Conservation (phyloP, 345 rosid genomes). For the Murraya koenigii region DNA sequence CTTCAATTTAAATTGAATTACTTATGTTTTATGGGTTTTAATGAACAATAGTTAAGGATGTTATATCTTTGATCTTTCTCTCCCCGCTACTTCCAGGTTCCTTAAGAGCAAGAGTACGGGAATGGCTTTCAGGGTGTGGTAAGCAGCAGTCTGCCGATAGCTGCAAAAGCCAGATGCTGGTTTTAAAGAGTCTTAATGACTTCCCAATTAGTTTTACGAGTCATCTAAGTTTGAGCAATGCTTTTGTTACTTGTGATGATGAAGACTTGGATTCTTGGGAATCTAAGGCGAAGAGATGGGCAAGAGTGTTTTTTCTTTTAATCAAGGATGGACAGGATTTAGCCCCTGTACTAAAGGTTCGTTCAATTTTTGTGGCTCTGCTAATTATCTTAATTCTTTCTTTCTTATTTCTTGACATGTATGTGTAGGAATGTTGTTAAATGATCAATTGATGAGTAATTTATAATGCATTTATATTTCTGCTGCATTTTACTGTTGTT, state of each 20-base stretch:
- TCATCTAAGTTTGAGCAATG: slow-evolving; percentile 27
- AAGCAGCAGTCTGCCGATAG: slow-evolving; percentile 21
- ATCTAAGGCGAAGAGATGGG: slow-evolving; percentile 78
- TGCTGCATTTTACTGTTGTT: not conserved
- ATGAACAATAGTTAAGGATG: not conserved
- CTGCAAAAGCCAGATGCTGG: slow-evolving; percentile 27
- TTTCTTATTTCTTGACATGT: slow-evolving; percentile 1
- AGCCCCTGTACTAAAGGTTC: slow-evolving; percentile 50
- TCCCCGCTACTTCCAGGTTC: slow-evolving; percentile 34
- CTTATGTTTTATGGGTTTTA: not conserved
- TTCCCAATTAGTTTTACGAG: slow-evolving; percentile 52
- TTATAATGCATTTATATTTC: not conserved
- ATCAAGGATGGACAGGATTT: slow-evolving; percentile 48
- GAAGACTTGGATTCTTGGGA: slow-evolving; percentile 93
- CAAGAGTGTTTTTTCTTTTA: slow-evolving; percentile 61
- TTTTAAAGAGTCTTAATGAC: slow-evolving; percentile 53
- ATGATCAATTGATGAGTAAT: not conserved
- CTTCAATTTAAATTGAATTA: not conserved
- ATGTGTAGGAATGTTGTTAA: not conserved
- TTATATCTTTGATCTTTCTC: not conserved
- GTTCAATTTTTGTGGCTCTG: too few relatives aligned
- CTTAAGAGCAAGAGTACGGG: slow-evolving; percentile 46
- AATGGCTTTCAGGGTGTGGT: slow-evolving; percentile 60
- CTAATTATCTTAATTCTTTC: too few relatives aligned
- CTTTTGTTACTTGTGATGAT: slow-evolving; percentile 52